phyloP scores from a whole-genome alignment of 164 flowering plant genomes.

The Macadamia tetraphylla region DNA sequence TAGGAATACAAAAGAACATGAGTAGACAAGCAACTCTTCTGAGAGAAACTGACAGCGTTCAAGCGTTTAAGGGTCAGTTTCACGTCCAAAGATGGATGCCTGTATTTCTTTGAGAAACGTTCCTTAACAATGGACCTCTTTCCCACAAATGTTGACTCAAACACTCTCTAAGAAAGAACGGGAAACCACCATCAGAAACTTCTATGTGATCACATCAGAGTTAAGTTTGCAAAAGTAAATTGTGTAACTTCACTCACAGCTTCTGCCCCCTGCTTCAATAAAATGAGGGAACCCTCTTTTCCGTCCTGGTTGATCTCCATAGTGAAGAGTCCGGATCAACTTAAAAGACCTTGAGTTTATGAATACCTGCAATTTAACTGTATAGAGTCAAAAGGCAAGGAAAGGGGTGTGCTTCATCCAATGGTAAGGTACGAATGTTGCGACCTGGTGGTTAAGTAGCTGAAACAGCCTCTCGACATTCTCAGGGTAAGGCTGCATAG shows the following conservation, averaged over 20 bases:
- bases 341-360: neutral
- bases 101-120: slow-evolving; percentile 91
- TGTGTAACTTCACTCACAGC: slow-evolving; percentile 56
- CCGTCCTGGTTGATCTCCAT: slow-evolving; percentile 40
- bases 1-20: neutral
- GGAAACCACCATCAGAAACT: slow-evolving; percentile 2
- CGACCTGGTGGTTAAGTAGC: too few species aligned
- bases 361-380: slow-evolving; percentile 3
- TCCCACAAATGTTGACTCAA: slow-evolving; percentile 74
- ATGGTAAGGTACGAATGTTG: too few species aligned
- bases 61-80: slow-evolving; percentile 80
- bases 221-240: neutral
- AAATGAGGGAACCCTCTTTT: slow-evolving; percentile 39
- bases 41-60: slow-evolving; percentile 66
- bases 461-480: too few species aligned
- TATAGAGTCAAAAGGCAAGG: slow-evolving; percentile 8
- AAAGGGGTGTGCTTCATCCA: too few species aligned
- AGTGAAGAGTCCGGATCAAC: neutral
- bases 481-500: too few species aligned
- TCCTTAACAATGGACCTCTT: slow-evolving; percentile 76
- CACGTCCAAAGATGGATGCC: slow-evolving; percentile 83
- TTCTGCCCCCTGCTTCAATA: slow-evolving; percentile 95
- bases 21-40: neutral
- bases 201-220: too few species aligned
- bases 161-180: slow-evolving; percentile 57